These are phyloP conservation scores for Coniosporium tulheliwenetii DNA, from an alignment of 2,329 filamentous ascomycete genomes.

Conservation along the genomic window DNA sequence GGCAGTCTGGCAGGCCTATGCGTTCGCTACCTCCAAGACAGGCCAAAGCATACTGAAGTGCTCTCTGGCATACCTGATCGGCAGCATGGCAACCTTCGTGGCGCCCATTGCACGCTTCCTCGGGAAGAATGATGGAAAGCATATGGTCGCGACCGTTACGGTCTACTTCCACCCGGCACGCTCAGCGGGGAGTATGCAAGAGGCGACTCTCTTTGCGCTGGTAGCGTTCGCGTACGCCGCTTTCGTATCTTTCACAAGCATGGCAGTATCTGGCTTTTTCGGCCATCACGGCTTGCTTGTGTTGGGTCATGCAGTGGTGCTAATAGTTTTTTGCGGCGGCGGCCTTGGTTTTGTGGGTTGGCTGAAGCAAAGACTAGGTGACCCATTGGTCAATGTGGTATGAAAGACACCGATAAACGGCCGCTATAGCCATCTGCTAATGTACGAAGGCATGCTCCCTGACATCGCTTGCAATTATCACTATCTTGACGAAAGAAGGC, in stretches of 20 bases:
- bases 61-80: conserved; percentile 75
- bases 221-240: conserved; percentile 67
- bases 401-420: neutral
- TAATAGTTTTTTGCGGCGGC: conserved; percentile 72
- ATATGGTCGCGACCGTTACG: conserved; percentile 83
- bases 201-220: conserved; percentile 63
- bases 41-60: conserved; percentile 80
- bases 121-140: conserved; percentile 78
- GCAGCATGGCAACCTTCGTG: conserved; percentile 74
- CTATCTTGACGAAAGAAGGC: conserved; percentile 80
- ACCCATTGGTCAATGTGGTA: conserved; percentile 22
- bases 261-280: conserved; percentile 75
- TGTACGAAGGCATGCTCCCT: conserved; percentile 50
- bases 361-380: conserved; percentile 19
- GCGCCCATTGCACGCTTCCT: conserved; percentile 56
- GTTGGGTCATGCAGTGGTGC: conserved; percentile 62
- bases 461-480: conserved; percentile 77
- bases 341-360: conserved; percentile 65
- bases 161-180: conserved; percentile 90
- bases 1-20: conserved; percentile 24
- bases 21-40: conserved; percentile 53
- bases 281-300: conserved; percentile 50
- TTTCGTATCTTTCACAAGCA: conserved; percentile 64
- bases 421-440: no score
- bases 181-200: conserved; percentile 76